Percentiles rank a stretch among this genome's conserved stretches.
Evolutionary conservation across 495 filamentous ascomycete species (phyloP).

Genomic region (Aspergillus affinis): DNA sequence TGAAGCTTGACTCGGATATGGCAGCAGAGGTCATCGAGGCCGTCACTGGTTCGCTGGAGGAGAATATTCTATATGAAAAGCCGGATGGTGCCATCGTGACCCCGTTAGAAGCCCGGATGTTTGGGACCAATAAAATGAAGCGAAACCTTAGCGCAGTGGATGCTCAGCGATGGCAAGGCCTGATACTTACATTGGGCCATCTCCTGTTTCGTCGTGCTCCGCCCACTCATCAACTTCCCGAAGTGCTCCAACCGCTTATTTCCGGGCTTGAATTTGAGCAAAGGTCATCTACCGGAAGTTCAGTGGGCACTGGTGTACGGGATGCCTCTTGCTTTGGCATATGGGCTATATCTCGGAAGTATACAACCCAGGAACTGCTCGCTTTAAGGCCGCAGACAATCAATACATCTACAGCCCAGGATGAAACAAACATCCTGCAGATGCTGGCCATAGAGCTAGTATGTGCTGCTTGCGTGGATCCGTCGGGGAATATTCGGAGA

Average conservation of each 20-base stretch:
- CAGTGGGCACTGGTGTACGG: constrained; percentile 88
- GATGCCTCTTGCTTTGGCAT: constrained; percentile 96
- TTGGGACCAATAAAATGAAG: constrained; percentile 35
- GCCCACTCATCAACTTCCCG: constrained; percentile 61
- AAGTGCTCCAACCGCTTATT: constrained; percentile 69
- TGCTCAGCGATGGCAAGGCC: constrained; percentile 84
- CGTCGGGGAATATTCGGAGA: constrained; percentile 86
- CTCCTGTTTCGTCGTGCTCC: constrained; percentile 76
- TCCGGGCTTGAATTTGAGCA: constrained; percentile 83
- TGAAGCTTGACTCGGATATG: constrained; percentile 76
- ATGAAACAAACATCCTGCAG: constrained; percentile 57
- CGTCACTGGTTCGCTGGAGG: constrained; percentile 69
- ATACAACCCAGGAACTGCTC: constrained; percentile 75
- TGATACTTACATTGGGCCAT: constrained; percentile 84
- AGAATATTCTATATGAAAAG: constrained; percentile 72
- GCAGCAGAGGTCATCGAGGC: constrained; percentile 83
- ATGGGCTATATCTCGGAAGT: constrained; percentile 87
- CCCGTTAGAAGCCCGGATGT: constrained; percentile 33
- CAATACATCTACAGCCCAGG: constrained; percentile 25
- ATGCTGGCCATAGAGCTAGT: constrained; percentile 77
- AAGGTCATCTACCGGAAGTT: constrained; percentile 72
- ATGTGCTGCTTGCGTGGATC: constrained; percentile 80
- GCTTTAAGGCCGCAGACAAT: constrained; percentile 50
- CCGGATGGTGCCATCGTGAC: constrained; percentile 38
- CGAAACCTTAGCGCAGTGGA: constrained; percentile 71